Conservation (phyloP, 1,139 yeast species). For the Candida sanyaensis region DNA sequence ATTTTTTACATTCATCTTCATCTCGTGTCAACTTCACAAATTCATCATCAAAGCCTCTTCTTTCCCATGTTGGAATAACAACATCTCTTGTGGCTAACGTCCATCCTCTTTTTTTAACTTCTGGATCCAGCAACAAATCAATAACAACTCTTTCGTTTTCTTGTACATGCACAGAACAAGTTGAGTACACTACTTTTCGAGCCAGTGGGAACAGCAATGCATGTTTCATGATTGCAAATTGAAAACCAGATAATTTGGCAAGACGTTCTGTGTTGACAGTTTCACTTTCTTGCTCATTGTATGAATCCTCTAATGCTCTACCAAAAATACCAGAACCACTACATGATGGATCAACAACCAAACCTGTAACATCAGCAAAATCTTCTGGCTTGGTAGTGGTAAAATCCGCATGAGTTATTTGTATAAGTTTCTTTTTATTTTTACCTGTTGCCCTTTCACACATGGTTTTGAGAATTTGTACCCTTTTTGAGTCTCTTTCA, state of each 20-base stretch:
- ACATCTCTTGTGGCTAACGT: slow-evolving; percentile 56
- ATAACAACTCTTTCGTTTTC: slow-evolving; percentile 93
- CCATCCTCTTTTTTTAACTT: slow-evolving; percentile 73
- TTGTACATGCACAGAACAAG: slow-evolving; percentile 91
- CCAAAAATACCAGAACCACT: slow-evolving; percentile 98
- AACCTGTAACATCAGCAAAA: slow-evolving; percentile 68
- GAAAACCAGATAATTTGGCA: slow-evolving; percentile 78
- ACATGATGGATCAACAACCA: slow-evolving; percentile 95
- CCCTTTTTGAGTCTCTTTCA: slow-evolving; percentile 79
- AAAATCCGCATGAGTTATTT: slow-evolving; percentile 81
- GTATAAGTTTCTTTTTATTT: slow-evolving; percentile 48
- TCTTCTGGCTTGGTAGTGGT: slow-evolving; percentile 66
- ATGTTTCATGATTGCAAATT: slow-evolving; percentile 81
- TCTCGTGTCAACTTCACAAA: slow-evolving; percentile 54
- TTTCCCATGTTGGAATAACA: slow-evolving; percentile 82
- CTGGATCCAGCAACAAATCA: slow-evolving; percentile 65
- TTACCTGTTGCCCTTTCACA: slow-evolving; percentile 73
- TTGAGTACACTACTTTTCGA: slow-evolving; percentile 81
- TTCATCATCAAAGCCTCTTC: slow-evolving; percentile 77
- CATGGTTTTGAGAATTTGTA: slow-evolving; percentile 75
- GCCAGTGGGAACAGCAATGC: slow-evolving; percentile 83
- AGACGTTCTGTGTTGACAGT: slow-evolving; percentile 60
- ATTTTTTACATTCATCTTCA: slow-evolving; percentile 40
- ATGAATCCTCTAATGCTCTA: slow-evolving; percentile 59
- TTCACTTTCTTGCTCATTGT: slow-evolving; percentile 30